Percentiles rank a stretch among this genome's conserved stretches.
phyloP scores from a whole-genome alignment of 352 stramenopile species.

The Globisporangium abappressorium region DNA sequence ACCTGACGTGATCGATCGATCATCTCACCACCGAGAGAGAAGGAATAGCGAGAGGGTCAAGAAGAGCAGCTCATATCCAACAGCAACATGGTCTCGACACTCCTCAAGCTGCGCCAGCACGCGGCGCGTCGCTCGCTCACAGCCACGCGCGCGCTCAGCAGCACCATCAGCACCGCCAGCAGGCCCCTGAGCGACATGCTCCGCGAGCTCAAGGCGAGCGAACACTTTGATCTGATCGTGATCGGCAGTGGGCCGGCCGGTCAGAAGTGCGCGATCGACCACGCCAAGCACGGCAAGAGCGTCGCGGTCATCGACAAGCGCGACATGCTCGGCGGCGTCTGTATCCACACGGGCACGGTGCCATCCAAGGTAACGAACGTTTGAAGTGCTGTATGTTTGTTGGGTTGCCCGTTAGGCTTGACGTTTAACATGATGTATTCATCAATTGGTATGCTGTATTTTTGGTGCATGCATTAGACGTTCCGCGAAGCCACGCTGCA shows the following conservation, averaged over 20 bases:
- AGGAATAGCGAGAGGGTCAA: neutral
- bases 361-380: slow-evolving; percentile 60
- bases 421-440: neutral
- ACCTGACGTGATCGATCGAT: neutral
- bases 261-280: slow-evolving; percentile 90
- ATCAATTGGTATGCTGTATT: neutral
- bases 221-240: slow-evolving; percentile 89
- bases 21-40: neutral
- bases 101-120: slow-evolving; percentile 14
- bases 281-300: slow-evolving; percentile 79
- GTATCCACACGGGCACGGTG: slow-evolving; percentile 87
- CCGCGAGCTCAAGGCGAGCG: slow-evolving; percentile 76
- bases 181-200: slow-evolving; percentile 60
- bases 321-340: slow-evolving; percentile 87
- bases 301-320: slow-evolving; percentile 88
- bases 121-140: neutral
- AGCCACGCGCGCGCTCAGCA: slow-evolving; percentile 1
- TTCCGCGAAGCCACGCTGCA: slow-evolving; percentile 89
- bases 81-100: slow-evolving; percentile 1
- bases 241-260: slow-evolving; percentile 86
- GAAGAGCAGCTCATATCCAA: neutral
- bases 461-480: slow-evolving; percentile 37
- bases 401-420: too few species aligned
- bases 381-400: neutral
- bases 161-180: neutral